Percentiles rank a stretch among this genome's conserved stretches.
Evolutionary conservation across 2,329 filamentous ascomycete species (phyloP).

Genomic region (Orbilia brochopaga): DNA sequence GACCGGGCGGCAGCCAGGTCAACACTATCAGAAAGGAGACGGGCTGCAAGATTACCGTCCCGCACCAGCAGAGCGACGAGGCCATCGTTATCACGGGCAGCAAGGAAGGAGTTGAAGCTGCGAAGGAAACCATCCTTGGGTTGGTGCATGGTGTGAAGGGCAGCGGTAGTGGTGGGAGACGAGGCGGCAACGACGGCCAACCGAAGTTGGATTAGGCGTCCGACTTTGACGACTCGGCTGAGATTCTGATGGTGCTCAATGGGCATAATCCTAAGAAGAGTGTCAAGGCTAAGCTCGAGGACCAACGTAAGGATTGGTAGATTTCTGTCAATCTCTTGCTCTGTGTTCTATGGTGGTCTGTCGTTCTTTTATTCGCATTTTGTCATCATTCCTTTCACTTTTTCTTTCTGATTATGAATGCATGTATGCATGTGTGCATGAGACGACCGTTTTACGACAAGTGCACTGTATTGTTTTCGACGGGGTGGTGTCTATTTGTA

Average conservation of each 20-base stretch:
- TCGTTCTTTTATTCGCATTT: neutral
- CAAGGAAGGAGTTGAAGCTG: conserved; percentile 80
- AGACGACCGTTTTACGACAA: conserved; percentile 9
- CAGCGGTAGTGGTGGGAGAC: conserved; percentile 19
- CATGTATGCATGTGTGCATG: neutral
- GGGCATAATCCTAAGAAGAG: too few species aligned
- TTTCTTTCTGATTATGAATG: neutral
- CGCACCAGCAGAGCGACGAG: conserved; percentile 77
- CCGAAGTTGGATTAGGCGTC: conserved; percentile 45
- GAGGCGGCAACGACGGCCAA: conserved; percentile 24
- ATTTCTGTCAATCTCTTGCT: neutral
- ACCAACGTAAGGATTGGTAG: neutral
- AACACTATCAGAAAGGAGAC: conserved; percentile 91
- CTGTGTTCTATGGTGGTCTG: neutral
- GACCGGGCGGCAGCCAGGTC: conserved; percentile 85
- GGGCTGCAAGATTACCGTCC: conserved; percentile 91
- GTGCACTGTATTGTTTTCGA: too few species aligned
- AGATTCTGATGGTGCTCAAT: too few species aligned
- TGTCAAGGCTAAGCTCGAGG: too few species aligned
- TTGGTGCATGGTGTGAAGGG: conserved; percentile 64
- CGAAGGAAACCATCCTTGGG: conserved; percentile 84
- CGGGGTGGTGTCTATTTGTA: too few species aligned
- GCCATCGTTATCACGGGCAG: conserved; percentile 88
- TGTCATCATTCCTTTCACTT: neutral
- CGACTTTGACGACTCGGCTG: conserved; percentile 11